Evolutionary conservation across 352 stramenopile genomes (phyloP).

Genomic region (Phytophthora parvispora): DNA sequence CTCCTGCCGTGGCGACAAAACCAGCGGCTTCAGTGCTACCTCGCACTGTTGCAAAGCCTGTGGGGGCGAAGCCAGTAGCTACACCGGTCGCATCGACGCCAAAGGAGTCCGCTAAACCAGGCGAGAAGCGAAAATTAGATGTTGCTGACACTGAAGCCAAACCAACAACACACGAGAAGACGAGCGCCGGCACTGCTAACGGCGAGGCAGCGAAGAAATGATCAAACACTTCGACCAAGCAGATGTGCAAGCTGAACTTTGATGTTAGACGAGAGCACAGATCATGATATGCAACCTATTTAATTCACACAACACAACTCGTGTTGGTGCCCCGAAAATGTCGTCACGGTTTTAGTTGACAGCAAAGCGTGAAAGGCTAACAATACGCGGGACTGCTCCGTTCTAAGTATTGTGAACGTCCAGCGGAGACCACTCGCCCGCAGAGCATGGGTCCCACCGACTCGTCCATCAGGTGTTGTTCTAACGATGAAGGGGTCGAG

Average conservation of each 20-base stretch:
- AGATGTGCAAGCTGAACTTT: slow-evolving; percentile 2
- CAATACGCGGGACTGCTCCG: no score
- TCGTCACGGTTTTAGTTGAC: no score
- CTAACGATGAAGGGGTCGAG: no score
- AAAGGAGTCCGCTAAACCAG: slow-evolving; percentile 3
- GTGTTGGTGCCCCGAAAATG: neutral
- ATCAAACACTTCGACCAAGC: slow-evolving; percentile 12
- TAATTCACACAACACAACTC: slow-evolving; percentile 4
- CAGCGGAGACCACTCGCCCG: no score
- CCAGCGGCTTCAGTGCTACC: neutral
- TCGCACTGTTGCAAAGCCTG: neutral
- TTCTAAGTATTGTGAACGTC: no score
- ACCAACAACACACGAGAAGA: neutral
- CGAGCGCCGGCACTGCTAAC: neutral
- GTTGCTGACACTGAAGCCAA: slow-evolving; percentile 11
- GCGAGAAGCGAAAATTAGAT: slow-evolving; percentile 26
- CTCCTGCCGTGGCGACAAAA: neutral
- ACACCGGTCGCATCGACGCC: neutral
- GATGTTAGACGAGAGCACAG: slow-evolving; percentile 19
- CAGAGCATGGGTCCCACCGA: no score
- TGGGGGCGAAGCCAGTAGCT: neutral
- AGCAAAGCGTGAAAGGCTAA: no score
- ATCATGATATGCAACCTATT: slow-evolving; percentile 19
- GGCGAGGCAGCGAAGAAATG: slow-evolving; percentile 9
- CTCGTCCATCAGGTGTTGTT: no score